Percentiles rank a stretch among this genome's conserved stretches.
Evolutionary conservation across 1,284 basidiomycete genomes (phyloP).

Genomic region (Pterulicium gracile): DNA sequence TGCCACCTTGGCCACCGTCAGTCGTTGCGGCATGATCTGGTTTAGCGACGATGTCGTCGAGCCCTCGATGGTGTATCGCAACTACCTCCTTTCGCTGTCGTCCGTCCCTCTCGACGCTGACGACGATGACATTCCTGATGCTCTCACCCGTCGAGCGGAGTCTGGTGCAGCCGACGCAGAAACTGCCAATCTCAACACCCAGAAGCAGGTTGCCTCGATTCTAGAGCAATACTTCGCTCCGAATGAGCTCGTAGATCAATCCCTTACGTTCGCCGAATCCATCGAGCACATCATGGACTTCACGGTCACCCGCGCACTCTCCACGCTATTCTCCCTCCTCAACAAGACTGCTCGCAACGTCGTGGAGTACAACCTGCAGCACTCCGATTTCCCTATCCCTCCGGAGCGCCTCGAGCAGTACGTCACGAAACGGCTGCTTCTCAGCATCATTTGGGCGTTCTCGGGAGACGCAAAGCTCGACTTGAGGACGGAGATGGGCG

Average conservation of each 20-base stretch:
- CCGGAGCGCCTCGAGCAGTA: conserved; percentile 84
- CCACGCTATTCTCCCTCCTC: conserved; percentile 92
- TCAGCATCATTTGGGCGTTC: conserved; percentile 97
- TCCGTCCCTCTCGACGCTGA: conserved; percentile 80
- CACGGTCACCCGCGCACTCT: conserved; percentile 83
- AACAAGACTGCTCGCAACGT: conserved; percentile 95
- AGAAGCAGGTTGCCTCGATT: conserved; percentile 70
- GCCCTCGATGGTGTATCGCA: conserved; percentile 83
- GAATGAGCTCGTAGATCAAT: conserved; percentile 73
- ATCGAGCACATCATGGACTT: conserved; percentile 99
- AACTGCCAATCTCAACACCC: conserved; percentile 64
- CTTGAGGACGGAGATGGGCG: conserved; percentile 82
- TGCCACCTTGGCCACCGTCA: conserved; percentile 96
- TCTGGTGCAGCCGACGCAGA: conserved; percentile 38
- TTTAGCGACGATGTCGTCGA: conserved; percentile 96
- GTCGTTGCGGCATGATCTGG: conserved; percentile 99
- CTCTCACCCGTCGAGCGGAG: conserved; percentile 49
- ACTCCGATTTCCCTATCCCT: conserved; percentile 88
- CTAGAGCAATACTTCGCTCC: conserved; percentile 77
- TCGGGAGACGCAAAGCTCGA: conserved; percentile 93
- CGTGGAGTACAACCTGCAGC: conserved; percentile 91
- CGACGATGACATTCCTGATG: conserved; percentile 72
- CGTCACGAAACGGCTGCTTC: conserved; percentile 81
- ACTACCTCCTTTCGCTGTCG: conserved; percentile 78
- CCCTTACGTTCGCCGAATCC: conserved; percentile 70